phyloP scores from a whole-genome alignment of 1,284 basidiomycete genomes.

The Ustilago loliicola region DNA sequence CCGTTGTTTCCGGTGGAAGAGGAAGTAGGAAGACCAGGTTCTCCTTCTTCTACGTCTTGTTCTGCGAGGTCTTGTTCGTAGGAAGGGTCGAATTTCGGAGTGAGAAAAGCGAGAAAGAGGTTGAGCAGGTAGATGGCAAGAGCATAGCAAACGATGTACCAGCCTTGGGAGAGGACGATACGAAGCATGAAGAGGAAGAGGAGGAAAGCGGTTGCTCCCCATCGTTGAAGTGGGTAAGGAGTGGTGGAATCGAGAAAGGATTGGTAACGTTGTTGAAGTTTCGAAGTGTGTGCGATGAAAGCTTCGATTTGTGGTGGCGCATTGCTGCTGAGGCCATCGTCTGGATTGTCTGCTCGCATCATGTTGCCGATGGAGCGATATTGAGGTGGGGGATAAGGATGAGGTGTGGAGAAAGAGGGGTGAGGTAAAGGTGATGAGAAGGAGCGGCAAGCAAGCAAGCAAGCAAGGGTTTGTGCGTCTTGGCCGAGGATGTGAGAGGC shows the following conservation, averaged over 20 bases:
- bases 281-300: slow-evolving; percentile 57
- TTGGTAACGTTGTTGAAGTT: slow-evolving; percentile 73
- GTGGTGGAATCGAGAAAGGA: slow-evolving; percentile 89
- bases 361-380: slow-evolving; percentile 32
- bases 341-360: slow-evolving; percentile 61
- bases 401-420: neutral
- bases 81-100: slow-evolving; percentile 95
- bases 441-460: neutral
- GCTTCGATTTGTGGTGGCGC: slow-evolving; percentile 55
- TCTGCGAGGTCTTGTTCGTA: slow-evolving; percentile 91
- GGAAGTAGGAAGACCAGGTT: slow-evolving; percentile 72
- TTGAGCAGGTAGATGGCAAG: slow-evolving; percentile 71
- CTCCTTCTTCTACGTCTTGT: slow-evolving; percentile 95
- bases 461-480: slow-evolving; percentile 5
- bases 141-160: slow-evolving; percentile 80
- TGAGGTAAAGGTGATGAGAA: neutral
- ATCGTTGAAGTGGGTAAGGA: slow-evolving; percentile 87
- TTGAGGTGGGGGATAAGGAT: neutral
- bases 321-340: slow-evolving; percentile 39
- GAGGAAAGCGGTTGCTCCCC: slow-evolving; percentile 83
- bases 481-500: neutral
- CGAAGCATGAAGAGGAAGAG: slow-evolving; percentile 85
- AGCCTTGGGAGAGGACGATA: slow-evolving; percentile 90
- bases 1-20: slow-evolving; percentile 8
- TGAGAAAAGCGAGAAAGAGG: slow-evolving; percentile 86